Evolutionary conservation across 78 protist species (phyloP), one percentile per base, ranked within the genome.

Genomic region (Dictyostelium brefeldianum): DNA sequence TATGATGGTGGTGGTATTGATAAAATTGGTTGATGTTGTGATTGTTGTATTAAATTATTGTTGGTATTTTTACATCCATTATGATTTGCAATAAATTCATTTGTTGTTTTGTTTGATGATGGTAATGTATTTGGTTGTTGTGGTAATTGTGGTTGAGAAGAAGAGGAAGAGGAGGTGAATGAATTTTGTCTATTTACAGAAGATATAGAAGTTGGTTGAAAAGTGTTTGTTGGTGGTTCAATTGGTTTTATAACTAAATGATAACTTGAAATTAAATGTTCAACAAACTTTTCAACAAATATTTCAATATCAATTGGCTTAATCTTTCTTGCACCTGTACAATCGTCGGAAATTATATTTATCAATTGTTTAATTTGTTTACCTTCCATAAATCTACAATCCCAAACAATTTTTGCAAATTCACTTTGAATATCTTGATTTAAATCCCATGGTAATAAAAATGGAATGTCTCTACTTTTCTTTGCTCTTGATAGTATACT

Each of bases 261-360:
- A 14, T 43, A 71, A n/a, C 11, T 43, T 1, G 48, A 25, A 25
- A 87, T 59, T 29, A 87, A 10, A 18, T 77, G 78, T 12, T 54
- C 78, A 53, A 71, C n/a, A 62, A 87, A 77, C 48, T 64, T 62
- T 41, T 57, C 92, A n/a, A 87, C 46, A 77, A 87, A 87, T 22
- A 75, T 73, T 50, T 87, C 92, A 29, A 87, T 87, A 64, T 87
- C 92, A 9, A 87, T 48, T 15, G 92, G 80, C 65, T 77, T 59
- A 31, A 87, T 87, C 36, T 74, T 74, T 31, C 67, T 74, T 25
- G 8, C 67, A 25, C 18, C 29, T 31, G 65, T 9, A 54, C 80
- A 53, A 22, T 87, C 92, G 12, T 77, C 84, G 5, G 78, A 70
- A 8, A 87, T 29, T 1, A 87, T 70, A 43, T 53, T 25, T 1